Percentiles rank a stretch among this genome's conserved stretches.
Evolutionary conservation across 768 basidiomycete genomes (phyloP).

Genomic region (Omphalotus guepiniiformis): DNA sequence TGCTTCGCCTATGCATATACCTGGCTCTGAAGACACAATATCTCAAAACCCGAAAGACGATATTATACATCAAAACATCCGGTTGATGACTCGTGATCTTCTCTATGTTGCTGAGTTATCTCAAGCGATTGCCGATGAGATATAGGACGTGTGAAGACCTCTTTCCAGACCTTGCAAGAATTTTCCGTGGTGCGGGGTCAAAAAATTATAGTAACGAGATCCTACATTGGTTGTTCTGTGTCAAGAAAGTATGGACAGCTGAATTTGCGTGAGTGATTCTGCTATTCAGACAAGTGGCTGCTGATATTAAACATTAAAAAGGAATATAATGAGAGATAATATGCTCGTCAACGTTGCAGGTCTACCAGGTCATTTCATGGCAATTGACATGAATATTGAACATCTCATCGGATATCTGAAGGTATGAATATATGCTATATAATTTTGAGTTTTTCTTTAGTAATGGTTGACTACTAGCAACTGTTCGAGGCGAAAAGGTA

Average conservation of each 20-base stretch:
- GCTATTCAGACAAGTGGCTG: neutral
- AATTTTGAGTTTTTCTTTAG: neutral
- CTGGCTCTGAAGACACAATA: neutral
- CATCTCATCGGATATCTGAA: neutral
- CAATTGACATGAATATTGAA: constrained; percentile 6
- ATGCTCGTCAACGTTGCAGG: constrained; percentile 15
- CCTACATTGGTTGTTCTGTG: constrained; percentile 2
- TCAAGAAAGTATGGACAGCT: constrained; percentile 14
- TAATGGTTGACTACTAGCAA: neutral
- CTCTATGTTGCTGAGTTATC: constrained; percentile 12
- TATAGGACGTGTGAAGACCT: constrained; percentile 13
- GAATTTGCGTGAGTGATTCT: constrained; percentile 12
- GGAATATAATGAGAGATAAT: constrained; percentile 16
- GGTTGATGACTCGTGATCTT: constrained; percentile 9
- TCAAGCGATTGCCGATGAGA: constrained; percentile 10
- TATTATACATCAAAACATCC: constrained; percentile 6
- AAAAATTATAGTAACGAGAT: constrained; percentile 1
- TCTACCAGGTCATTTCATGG: constrained; percentile 15
- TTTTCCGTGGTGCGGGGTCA: constrained; percentile 2
- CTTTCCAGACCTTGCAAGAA: neutral
- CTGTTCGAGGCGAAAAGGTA: neutral
- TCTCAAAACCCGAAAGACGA: neutral
- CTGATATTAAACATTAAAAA: neutral
- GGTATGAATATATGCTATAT: neutral
- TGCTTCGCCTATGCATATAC: neutral